Conservation (phyloP, 2,329 filamentous ascomycete genomes). For the Aspergillus brunneoviolaceus region DNA sequence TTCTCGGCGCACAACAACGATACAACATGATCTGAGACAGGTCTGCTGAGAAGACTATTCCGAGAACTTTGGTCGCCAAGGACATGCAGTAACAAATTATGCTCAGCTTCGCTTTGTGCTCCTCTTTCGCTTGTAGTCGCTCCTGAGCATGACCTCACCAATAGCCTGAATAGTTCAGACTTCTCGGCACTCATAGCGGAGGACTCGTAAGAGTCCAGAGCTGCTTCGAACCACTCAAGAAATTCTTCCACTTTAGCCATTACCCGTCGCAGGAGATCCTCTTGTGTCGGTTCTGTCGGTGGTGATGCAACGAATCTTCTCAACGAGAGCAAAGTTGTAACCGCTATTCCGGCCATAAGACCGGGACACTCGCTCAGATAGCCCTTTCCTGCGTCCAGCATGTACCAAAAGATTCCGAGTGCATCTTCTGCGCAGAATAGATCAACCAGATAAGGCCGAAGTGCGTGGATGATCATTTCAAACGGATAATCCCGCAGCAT, state of each 20-base stretch:
- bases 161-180: constrained; percentile 61
- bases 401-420: constrained; percentile 80
- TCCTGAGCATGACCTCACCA: constrained; percentile 67
- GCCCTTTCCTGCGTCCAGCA: constrained; percentile 66
- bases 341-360: constrained; percentile 76
- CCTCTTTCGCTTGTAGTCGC: constrained; percentile 70
- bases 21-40: constrained; percentile 50
- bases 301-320: constrained; percentile 71
- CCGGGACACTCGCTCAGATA: constrained; percentile 67
- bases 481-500: constrained; percentile 78
- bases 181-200: constrained; percentile 49
- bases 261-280: constrained; percentile 75
- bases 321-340: constrained; percentile 78
- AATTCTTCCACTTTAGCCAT: constrained; percentile 74
- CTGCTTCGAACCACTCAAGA: constrained; percentile 73
- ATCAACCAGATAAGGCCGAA: constrained; percentile 76
- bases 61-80: constrained; percentile 68
- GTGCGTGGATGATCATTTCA: constrained; percentile 82
- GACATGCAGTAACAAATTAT: constrained; percentile 74
- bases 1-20: constrained; percentile 71
- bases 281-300: constrained; percentile 78
- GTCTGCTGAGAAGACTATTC: constrained; percentile 68
- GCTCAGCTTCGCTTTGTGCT: constrained; percentile 69
- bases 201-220: constrained; percentile 64
- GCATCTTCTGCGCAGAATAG: constrained; percentile 87